These are phyloP conservation scores for Russula sp. DNA, from an alignment of 768 basidiomycete species.

Conservation along the genomic window DNA sequence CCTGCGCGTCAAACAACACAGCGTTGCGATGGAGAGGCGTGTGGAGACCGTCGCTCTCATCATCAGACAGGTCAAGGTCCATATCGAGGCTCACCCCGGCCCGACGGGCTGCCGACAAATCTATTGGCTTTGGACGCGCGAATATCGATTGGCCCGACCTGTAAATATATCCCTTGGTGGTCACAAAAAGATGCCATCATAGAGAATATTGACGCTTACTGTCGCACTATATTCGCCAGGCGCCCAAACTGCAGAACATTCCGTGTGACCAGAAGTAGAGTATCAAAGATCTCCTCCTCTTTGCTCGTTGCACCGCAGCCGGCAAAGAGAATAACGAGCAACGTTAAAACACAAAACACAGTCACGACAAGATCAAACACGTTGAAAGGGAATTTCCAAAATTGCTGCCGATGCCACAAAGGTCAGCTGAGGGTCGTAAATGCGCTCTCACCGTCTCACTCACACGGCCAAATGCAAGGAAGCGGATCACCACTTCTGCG, in stretches of 20 bases:
- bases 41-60: slow-evolving; percentile 45
- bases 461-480: slow-evolving; percentile 90
- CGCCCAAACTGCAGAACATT: slow-evolving; percentile 91
- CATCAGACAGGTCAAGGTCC: slow-evolving; percentile 57
- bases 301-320: slow-evolving; percentile 76
- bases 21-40: slow-evolving; percentile 53
- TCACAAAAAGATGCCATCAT: slow-evolving; percentile 2
- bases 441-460: slow-evolving; percentile 28
- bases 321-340: slow-evolving; percentile 84
- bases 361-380: slow-evolving; percentile 85
- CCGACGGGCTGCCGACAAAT: slow-evolving; percentile 62
- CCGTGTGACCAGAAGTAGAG: slow-evolving; percentile 81
- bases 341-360: slow-evolving; percentile 79
- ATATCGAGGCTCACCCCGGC: slow-evolving; percentile 64
- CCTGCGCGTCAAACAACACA: slow-evolving; percentile 56
- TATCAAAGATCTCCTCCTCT: slow-evolving; percentile 92
- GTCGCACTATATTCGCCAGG: slow-evolving; percentile 87
- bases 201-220: slow-evolving; percentile 46
- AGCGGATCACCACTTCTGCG: slow-evolving; percentile 82
- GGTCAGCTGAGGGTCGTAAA: background rate
- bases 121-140: slow-evolving; percentile 78
- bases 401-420: slow-evolving; percentile 53
- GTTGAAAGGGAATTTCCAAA: slow-evolving; percentile 94
- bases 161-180: slow-evolving; percentile 7
- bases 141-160: slow-evolving; percentile 90